A percentile compares a stretch with the other conserved stretches of the same genome.
phyloP scores from a whole-genome alignment of 495 filamentous ascomycete genomes.

The Sabuloglossum arenarium region DNA sequence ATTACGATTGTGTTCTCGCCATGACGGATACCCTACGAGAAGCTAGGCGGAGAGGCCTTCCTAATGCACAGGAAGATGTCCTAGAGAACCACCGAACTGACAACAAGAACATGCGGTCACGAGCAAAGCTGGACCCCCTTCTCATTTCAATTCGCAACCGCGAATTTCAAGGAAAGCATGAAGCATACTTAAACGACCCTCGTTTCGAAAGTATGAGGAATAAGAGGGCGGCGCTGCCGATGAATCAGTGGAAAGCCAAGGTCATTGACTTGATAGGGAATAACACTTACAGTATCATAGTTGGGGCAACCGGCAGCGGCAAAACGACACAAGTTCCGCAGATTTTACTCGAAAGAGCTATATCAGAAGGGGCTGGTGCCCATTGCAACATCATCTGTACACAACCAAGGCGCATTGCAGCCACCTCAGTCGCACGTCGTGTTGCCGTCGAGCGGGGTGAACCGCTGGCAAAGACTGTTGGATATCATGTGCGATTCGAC shows the following conservation, averaged over 20 bases:
- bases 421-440: constrained; percentile 29
- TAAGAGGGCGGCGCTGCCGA: constrained; percentile 25
- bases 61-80: constrained; percentile 15
- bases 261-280: constrained; percentile 27
- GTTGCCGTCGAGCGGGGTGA: constrained; percentile 34
- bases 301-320: constrained; percentile 35
- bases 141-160: constrained; percentile 12
- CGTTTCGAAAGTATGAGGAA: constrained; percentile 15
- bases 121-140: constrained; percentile 8
- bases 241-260: constrained; percentile 22
- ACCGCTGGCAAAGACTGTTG: constrained; percentile 25
- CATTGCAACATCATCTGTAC: constrained; percentile 34
- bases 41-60: constrained; percentile 22
- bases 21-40: constrained; percentile 22
- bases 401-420: constrained; percentile 36
- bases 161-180: constrained; percentile 13
- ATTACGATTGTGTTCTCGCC: constrained; percentile 17
- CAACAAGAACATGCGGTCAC: constrained; percentile 5
- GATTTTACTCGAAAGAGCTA: constrained; percentile 33
- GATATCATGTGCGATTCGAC: constrained; percentile 33
- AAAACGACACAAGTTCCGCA: constrained; percentile 44
- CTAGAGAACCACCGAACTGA: constrained; percentile 8
- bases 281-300: constrained; percentile 30
- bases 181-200: constrained; percentile 15
- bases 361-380: constrained; percentile 19